Conservation (phyloP, 2,329 filamentous ascomycete species). For the Coniochaeta prunicola region DNA sequence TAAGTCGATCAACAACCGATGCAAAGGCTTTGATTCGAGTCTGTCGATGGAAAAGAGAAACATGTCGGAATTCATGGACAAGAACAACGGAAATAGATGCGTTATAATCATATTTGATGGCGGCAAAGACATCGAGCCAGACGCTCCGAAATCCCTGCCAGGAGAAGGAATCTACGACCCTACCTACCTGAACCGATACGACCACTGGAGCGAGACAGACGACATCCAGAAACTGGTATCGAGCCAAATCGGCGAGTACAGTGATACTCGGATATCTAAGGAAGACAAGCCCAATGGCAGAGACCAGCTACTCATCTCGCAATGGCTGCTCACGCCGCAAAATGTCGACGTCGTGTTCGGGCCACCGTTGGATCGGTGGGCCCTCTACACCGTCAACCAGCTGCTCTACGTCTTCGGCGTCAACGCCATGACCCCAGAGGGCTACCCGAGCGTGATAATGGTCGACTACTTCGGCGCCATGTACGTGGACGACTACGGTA, state of each 20-base stretch:
- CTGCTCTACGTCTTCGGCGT: conserved; percentile 25
- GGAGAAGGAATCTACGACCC: conserved; percentile 22
- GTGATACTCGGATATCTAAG: conserved; percentile 11
- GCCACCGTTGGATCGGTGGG: conserved; percentile 20
- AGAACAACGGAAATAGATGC: conserved; percentile 23
- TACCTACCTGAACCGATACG: conserved; percentile 13
- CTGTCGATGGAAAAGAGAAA: conserved; percentile 16
- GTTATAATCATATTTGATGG: conserved; percentile 22
- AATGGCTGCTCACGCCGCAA: conserved; percentile 23
- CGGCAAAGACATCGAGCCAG: conserved; percentile 4
- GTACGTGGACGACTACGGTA: not conserved
- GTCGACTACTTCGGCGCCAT: conserved; percentile 9
- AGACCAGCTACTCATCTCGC: conserved; percentile 12
- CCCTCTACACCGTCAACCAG: conserved; percentile 24
- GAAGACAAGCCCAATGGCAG: conserved; percentile 13
- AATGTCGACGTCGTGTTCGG: conserved; percentile 13
- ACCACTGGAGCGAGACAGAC: conserved; percentile 22
- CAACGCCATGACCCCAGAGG: conserved; percentile 11
- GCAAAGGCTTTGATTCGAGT: conserved; percentile 15
- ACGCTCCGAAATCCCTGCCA: conserved; percentile 2
- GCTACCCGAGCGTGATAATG: conserved; percentile 12
- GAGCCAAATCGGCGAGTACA: not conserved
- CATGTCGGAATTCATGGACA: conserved; percentile 21
- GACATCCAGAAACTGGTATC: conserved; percentile 3
- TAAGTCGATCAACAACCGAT: conserved; percentile 31